A percentile compares a stretch with the other conserved stretches of the same genome.
Evolutionary conservation across 1,139 yeast species (phyloP).

Genomic region (Yamadazyma kanchanaburiensis): DNA sequence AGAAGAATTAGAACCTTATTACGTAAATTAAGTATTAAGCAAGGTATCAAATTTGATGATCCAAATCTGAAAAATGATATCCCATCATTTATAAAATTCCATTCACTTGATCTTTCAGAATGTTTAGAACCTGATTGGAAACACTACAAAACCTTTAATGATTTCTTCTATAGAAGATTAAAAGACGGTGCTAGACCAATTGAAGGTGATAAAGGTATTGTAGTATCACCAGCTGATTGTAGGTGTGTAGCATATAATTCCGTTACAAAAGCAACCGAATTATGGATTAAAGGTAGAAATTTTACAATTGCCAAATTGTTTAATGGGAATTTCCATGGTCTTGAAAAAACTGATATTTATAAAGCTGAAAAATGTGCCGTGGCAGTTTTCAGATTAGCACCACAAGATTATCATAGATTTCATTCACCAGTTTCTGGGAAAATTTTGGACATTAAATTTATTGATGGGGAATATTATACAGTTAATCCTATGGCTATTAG

Average conservation of each 20-base stretch:
- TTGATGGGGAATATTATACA: slow-evolving; percentile 90
- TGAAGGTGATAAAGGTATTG: slow-evolving; percentile 56
- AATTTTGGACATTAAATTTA: slow-evolving; percentile 60
- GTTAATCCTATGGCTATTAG: slow-evolving; percentile 97
- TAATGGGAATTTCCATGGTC: slow-evolving; percentile 52
- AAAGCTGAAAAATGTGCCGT: slow-evolving; percentile 50
- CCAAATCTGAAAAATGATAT: slow-evolving; percentile 67
- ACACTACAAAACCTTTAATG: slow-evolving; percentile 72
- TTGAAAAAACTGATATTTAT: slow-evolving; percentile 41
- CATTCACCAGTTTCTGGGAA: slow-evolving; percentile 83
- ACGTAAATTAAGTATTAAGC: slow-evolving; percentile 66
- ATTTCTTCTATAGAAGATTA: slow-evolving; percentile 79
- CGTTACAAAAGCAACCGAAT: slow-evolving; percentile 60
- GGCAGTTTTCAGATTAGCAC: slow-evolving; percentile 85
- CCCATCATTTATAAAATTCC: slow-evolving; percentile 75
- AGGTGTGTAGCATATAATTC: slow-evolving; percentile 70
- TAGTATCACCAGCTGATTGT: slow-evolving; percentile 86
- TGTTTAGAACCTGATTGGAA: slow-evolving; percentile 50
- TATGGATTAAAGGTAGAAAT: slow-evolving; percentile 89
- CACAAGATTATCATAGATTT: slow-evolving; percentile 95
- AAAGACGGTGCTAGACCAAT: slow-evolving; percentile 68
- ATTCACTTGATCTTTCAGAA: slow-evolving; percentile 69
- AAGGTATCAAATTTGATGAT: slow-evolving; percentile 79
- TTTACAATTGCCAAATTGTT: slow-evolving; percentile 68
- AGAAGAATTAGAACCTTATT: slow-evolving; percentile 56